Base-by-base conservation (phyloP, 345 rosid genomes). In the Rhizophora apiculata region DNA sequence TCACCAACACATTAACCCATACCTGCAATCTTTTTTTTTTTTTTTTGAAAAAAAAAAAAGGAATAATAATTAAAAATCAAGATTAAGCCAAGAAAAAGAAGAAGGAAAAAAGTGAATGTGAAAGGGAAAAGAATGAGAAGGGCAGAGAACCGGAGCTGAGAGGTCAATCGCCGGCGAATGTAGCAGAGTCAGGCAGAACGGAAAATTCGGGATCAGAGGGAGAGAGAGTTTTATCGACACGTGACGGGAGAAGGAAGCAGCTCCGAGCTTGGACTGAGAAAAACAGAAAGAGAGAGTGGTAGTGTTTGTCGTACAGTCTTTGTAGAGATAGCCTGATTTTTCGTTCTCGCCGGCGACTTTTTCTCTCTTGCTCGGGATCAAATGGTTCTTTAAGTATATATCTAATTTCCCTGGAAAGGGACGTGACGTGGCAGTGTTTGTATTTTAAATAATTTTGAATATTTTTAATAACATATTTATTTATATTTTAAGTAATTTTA, bases 331-430 rank as follows among this genome's bases (percentile, higher is more conserved):
- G 54, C 31, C 48, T 3, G 64, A 60, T 71, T 26, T 26, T 70
- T 62, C 77, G 81, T 37, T 66, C 69, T 63, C 39, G 72, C 79
- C 81, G 78, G 72, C 70, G 57, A 68, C 36, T 68, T 72, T 59
- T 48, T 48, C 73, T 64, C 36, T 29, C 29, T 43, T 43, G 18
- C 16, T 11, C 49, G 4, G 3, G 49, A 43, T 13, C 16, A 0
- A 3, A 13, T 3, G 16, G 6, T 15, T 43, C 4, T 13, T 11
- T 11, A 0, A 43, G 15, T 10, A 10, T 37, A 37, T 8, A 8
- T 6, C 1, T 36, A 36, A 36, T 36, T 5, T 31, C 34, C 34
- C 0, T 31, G 34, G 5, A 4, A 6, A 4, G 34, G 5, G 34
- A 31, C 6, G 34, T 31, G 34, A 31, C 34, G 5, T 31, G 5